Conservation (phyloP, 1,284 basidiomycete genomes). For the Heterobasidion annosum region DNA sequence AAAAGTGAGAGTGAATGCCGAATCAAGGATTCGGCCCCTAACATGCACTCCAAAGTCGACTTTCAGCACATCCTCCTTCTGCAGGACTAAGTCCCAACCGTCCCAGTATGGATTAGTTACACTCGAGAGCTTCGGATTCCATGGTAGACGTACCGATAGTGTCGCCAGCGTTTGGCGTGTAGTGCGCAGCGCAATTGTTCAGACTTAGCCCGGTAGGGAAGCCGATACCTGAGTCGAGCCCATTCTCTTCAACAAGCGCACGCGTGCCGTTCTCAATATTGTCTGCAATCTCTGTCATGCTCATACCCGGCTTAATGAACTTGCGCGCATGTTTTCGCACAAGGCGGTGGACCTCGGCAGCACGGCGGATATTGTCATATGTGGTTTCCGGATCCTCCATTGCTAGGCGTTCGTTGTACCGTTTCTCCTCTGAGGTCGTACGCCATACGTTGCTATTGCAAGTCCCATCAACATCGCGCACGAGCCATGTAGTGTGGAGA, state of each 20-base stretch:
- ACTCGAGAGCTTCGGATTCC: background rate
- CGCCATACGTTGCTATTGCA: conserved; percentile 71
- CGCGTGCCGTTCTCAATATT: conserved; percentile 89
- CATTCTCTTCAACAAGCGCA: conserved; percentile 86
- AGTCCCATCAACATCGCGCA: background rate
- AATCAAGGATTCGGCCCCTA: conserved; percentile 89
- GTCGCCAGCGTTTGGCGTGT: conserved; percentile 94
- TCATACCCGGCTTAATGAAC: conserved; percentile 89
- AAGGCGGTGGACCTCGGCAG: conserved; percentile 93
- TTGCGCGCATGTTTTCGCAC: conserved; percentile 80
- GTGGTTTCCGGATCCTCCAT: conserved; percentile 76
- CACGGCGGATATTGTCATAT: conserved; percentile 87
- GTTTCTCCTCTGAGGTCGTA: conserved; percentile 86
- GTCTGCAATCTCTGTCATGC: conserved; percentile 91
- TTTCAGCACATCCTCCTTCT: conserved; percentile 86
- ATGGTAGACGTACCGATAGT: conserved; percentile 51
- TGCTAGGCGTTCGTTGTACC: conserved; percentile 70
- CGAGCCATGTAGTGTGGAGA: background rate
- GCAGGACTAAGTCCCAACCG: conserved; percentile 47
- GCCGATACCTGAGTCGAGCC: conserved; percentile 80
- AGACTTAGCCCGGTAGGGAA: conserved; percentile 96
- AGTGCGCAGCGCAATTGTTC: conserved; percentile 96
- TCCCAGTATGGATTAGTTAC: background rate
- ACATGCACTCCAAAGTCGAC: conserved; percentile 98
- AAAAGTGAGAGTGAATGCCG: conserved; percentile 89